Percentiles rank a stretch among this genome's conserved stretches.
Conservation (phyloP, 495 filamentous ascomycete genomes). For the Xylaria intraflava region DNA sequence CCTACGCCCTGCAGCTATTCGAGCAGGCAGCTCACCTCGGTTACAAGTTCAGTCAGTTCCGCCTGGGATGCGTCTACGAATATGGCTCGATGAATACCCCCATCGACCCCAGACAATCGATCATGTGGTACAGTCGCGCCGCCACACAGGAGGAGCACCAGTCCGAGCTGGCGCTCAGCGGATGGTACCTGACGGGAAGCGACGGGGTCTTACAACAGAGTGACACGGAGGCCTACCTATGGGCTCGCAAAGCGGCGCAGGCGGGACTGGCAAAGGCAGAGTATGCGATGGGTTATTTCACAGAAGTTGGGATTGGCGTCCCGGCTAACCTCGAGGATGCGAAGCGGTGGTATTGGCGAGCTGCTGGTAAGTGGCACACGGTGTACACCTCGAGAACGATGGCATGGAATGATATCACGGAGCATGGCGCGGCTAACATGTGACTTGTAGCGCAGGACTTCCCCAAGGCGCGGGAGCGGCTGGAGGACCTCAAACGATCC, state of each 20-base stretch:
- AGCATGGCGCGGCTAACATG: not conserved
- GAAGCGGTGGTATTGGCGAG: constrained; percentile 96
- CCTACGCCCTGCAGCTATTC: constrained; percentile 73
- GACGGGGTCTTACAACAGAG: constrained; percentile 84
- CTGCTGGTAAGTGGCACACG: constrained; percentile 69
- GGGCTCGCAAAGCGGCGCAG: constrained; percentile 87
- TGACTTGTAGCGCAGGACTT: constrained; percentile 75
- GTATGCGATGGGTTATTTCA: constrained; percentile 98
- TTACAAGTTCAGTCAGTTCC: constrained; percentile 92
- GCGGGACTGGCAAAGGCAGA: constrained; percentile 84
- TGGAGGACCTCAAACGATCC: constrained; percentile 83
- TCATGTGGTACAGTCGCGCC: constrained; percentile 88
- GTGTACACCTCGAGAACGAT: not conserved
- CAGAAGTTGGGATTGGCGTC: constrained; percentile 90
- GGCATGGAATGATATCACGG: too few species aligned
- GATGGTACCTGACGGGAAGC: constrained; percentile 92
- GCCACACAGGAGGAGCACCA: constrained; percentile 94
- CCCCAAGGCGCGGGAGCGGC: constrained; percentile 80
- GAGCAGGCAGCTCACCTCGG: constrained; percentile 81
- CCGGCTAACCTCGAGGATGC: constrained; percentile 84
- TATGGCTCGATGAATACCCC: constrained; percentile 77
- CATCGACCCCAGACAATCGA: constrained; percentile 74
- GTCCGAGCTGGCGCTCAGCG: constrained; percentile 82
- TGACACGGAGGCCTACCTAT: constrained; percentile 94
- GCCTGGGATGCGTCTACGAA: constrained; percentile 80